Evolutionary conservation across 1,284 basidiomycete species (phyloP).

Genomic region (Fomitopsis betulina): DNA sequence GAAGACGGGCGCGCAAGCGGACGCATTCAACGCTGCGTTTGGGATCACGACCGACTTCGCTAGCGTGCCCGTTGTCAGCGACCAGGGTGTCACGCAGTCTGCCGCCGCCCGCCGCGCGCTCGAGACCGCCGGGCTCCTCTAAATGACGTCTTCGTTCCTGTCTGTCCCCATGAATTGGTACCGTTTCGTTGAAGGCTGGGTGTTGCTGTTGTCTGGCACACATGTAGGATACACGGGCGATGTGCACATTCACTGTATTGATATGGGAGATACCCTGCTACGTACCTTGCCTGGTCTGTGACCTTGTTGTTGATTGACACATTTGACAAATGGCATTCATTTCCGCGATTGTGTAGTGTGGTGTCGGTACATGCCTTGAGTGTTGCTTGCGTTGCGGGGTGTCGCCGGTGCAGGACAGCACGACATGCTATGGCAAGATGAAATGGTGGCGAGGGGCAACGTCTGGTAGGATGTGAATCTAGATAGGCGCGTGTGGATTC

Average conservation of each 20-base stretch:
- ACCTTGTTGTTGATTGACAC: background rate
- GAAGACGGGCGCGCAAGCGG: slow-evolving; percentile 49
- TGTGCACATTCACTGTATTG: background rate
- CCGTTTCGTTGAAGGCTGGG: background rate
- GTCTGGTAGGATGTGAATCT: too few relatives aligned
- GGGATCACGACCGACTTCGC: slow-evolving; percentile 36
- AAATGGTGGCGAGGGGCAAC: too few relatives aligned
- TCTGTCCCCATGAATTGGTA: background rate
- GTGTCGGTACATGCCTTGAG: too few relatives aligned
- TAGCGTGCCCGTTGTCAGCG: slow-evolving; percentile 21
- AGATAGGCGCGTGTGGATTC: too few relatives aligned
- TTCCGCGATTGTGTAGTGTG: too few relatives aligned
- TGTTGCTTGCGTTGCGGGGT: too few relatives aligned
- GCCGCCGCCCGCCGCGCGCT: background rate
- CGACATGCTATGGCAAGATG: too few relatives aligned
- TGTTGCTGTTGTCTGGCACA: background rate
- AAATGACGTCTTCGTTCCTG: background rate
- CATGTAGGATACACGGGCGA: background rate
- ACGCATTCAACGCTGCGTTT: slow-evolving; percentile 55
- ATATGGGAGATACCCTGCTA: background rate
- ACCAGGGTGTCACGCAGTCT: slow-evolving; percentile 17
- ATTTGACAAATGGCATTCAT: background rate
- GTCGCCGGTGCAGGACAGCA: too few relatives aligned
- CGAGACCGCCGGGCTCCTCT: background rate
- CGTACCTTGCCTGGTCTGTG: background rate